Conservation (phyloP, 2,329 filamentous ascomycete genomes). For the Alternaria arbusti region DNA sequence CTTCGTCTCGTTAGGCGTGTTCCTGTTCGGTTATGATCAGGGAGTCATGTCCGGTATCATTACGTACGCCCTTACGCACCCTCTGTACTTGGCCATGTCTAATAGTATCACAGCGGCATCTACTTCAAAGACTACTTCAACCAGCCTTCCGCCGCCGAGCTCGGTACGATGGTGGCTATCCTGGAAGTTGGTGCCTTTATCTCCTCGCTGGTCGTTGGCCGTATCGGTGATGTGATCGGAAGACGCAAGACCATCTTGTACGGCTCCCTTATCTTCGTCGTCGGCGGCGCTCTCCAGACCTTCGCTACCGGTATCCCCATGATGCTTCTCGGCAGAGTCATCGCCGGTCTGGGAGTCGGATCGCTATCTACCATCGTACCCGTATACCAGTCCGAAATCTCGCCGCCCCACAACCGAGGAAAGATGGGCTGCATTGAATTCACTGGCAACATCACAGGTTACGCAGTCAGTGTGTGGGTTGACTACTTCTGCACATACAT, state of each 20-base stretch:
- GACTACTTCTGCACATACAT: conserved; percentile 98
- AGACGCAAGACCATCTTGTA: conserved; percentile 90
- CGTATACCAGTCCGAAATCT: conserved; percentile 65
- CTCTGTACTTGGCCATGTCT: conserved; percentile 31
- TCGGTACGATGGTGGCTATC: conserved; percentile 98
- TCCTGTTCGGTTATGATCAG: conserved; percentile 89
- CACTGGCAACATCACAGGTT: conserved; percentile 94
- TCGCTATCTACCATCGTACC: conserved; percentile 60
- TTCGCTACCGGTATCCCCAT: conserved; percentile 83
- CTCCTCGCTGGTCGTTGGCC: conserved; percentile 83
- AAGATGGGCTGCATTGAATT: conserved; percentile 98
- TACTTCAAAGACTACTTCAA: conserved; percentile 93
- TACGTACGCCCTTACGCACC: conserved; percentile 60
- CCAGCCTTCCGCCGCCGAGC: conserved; percentile 82
- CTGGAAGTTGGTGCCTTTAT: conserved; percentile 92
- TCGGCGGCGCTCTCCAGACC: conserved; percentile 85
- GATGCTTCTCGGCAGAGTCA: conserved; percentile 69
- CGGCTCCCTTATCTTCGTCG: conserved; percentile 84
- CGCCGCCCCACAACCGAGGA: conserved; percentile 92
- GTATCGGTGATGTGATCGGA: conserved; percentile 89
- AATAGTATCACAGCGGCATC: conserved; percentile 66
- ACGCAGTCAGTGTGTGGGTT: conserved; percentile 96
- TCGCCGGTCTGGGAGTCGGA: conserved; percentile 59
- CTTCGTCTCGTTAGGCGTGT: conserved; percentile 84
- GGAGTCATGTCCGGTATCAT: conserved; percentile 84